Base-by-base conservation (phyloP, 202 grass and related monocot species). In the Miscanthus sacchariflorus region DNA sequence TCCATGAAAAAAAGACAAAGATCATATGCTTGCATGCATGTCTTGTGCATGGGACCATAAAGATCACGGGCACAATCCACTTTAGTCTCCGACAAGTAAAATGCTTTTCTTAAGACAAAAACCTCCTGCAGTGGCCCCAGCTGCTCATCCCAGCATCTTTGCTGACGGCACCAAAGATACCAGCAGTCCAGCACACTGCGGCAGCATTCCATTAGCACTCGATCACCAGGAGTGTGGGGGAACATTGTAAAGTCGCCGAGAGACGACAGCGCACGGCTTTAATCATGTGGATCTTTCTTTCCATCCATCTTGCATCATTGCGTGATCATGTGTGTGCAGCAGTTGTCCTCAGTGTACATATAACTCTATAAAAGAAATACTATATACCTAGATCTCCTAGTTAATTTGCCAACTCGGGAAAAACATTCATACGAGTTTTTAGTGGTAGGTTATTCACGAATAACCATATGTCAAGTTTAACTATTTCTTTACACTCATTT, bases 221-320 rank as follows among this genome's bases (percentile, higher is more conserved):
- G 48, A 33, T 64, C 66, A 49, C 78, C 49, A 39, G 56, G 58
- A 79, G 90, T 74, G 36, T 12, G 43, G 66, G 64, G 75, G 54
- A 77, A 82, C 82, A 88, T 30, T 44, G 19, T 77, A 82, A 91
- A 92, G 79, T 36, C 68, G 83, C 12, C 23, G 3, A 83, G 14
- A 86, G 52, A 82, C 71, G 87, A 92, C 83, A 83, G 78, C 86
- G 67, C 54, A 45, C 4, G 86, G 19, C 82, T 88, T 91, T 86
- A 89, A 91, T 91, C 87, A 92, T 89, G 90, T 86, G 90, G 66
- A 74, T 89, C 68, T 81, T 79, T 73, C 83, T 89, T 83, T 86
- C 35, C n/a, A 82, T 83, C 56, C 74, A 54, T 42, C 19, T 66
- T 68, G 66, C 86, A 88, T 89, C 52, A 74, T 82, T n/a, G 79